Percentiles rank a stretch among this genome's conserved stretches.
These are phyloP conservation scores for Epichloe sp. DNA, from an alignment of 2,329 filamentous ascomycete genomes.

Conservation along the genomic window DNA sequence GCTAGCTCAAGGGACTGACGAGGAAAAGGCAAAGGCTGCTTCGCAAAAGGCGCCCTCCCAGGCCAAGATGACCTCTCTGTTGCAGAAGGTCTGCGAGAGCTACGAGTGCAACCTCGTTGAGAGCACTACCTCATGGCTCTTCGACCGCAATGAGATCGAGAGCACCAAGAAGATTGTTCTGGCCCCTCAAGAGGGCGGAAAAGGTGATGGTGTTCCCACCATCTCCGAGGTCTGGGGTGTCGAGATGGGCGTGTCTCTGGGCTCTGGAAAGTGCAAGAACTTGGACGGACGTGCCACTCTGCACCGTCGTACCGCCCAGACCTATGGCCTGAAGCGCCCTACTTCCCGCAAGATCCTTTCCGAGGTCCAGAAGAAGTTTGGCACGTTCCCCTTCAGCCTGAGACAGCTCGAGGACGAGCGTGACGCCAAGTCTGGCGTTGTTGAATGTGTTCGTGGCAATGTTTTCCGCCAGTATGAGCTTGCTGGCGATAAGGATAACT, in stretches of 20 bases:
- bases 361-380: slow-evolving; percentile 94
- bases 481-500: slow-evolving; percentile 81
- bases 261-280: slow-evolving; percentile 88
- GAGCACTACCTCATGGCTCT: slow-evolving; percentile 95
- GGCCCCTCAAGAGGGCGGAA: slow-evolving; percentile 70
- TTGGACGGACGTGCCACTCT: slow-evolving; percentile 80
- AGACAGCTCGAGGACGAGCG: slow-evolving; percentile 95
- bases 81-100: slow-evolving; percentile 83
- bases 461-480: slow-evolving; percentile 95
- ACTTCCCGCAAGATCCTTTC: slow-evolving; percentile 86
- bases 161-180: slow-evolving; percentile 96
- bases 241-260: slow-evolving; percentile 84
- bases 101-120: slow-evolving; percentile 91
- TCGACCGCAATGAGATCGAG: slow-evolving; percentile 96
- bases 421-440: slow-evolving; percentile 85
- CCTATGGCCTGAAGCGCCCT: slow-evolving; percentile 85
- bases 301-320: slow-evolving; percentile 83
- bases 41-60: slow-evolving; percentile 74
- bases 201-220: slow-evolving; percentile 81
- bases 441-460: slow-evolving; percentile 88
- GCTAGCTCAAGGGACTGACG: slow-evolving; percentile 68
- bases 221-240: slow-evolving; percentile 95
- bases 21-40: slow-evolving; percentile 88
- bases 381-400: slow-evolving; percentile 94
- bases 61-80: slow-evolving; percentile 68